Evolutionary conservation across 805 yeast genomes (phyloP).

Genomic region (Ogataea minuta): DNA sequence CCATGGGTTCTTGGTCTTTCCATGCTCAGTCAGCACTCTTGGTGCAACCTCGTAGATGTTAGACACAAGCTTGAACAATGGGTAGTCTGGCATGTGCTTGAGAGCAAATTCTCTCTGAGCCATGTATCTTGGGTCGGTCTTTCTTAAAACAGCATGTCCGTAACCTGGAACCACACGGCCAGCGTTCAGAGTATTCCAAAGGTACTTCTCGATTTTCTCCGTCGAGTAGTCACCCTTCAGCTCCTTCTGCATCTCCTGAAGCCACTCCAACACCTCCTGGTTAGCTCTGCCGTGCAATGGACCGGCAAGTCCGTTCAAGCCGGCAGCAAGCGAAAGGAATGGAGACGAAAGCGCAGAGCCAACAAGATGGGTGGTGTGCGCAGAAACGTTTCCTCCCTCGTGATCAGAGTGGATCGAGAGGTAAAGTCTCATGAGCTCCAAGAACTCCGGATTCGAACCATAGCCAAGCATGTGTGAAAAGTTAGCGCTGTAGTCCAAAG

Average conservation of each 20-base stretch:
- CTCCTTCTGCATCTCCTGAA: slow-evolving; percentile 62
- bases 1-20: slow-evolving; percentile 92
- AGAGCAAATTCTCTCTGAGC: slow-evolving; percentile 84
- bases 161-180: slow-evolving; percentile 89
- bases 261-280: slow-evolving; percentile 85
- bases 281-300: slow-evolving; percentile 87
- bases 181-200: slow-evolving; percentile 75
- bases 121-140: slow-evolving; percentile 84
- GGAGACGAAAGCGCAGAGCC: slow-evolving; percentile 83
- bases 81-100: slow-evolving; percentile 73
- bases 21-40: slow-evolving; percentile 74
- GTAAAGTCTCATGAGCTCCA: slow-evolving; percentile 78
- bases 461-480: slow-evolving; percentile 57
- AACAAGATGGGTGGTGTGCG: slow-evolving; percentile 82
- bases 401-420: slow-evolving; percentile 82
- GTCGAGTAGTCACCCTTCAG: slow-evolving; percentile 69
- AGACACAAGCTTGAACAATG: slow-evolving; percentile 73
- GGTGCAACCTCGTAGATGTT: slow-evolving; percentile 82
- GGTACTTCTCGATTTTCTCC: slow-evolving; percentile 68
- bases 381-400: slow-evolving; percentile 89
- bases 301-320: slow-evolving; percentile 83
- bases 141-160: slow-evolving; percentile 85
- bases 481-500: slow-evolving; percentile 66
- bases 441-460: slow-evolving; percentile 64
- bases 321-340: slow-evolving; percentile 75